Evolutionary conservation across 306 rosid species (phyloP), one percentile per base, ranked within the genome.

Genomic region (Ochetophila trinervis): DNA sequence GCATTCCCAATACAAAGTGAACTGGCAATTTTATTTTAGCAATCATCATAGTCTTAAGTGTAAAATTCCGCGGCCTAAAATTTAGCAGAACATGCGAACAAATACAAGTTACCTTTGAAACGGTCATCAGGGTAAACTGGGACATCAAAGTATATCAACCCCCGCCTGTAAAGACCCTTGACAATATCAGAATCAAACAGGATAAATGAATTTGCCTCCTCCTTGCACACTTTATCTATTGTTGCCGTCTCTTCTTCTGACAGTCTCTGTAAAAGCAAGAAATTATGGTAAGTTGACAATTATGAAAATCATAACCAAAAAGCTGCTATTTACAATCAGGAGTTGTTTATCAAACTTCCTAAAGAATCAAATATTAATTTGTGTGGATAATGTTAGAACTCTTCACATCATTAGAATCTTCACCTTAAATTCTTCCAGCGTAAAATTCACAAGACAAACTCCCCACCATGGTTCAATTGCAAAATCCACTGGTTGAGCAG

Each of bases 371-470:
- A 71, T 50, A 16, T 17, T 65, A 50, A 48, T 68, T 71, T 19
- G 18, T 45, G 76, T 48, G 56, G 62, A 63, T 27, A 56, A 17
- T 54, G 59, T 23, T 40, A 35, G 52, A n/a, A 48, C 34, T 1
- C 24, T 22, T 11, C 12, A 66, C 47, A 18, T 56, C 62, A 64
- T 55, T 56, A 53, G n/a, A 65, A 66, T 44, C 61, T 86, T 63
- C 79, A 91, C 98, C 98, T 92, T 92, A 80, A 92, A 92, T 84
- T 92, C 98, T 70, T 92, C 98, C 83, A 92, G 76, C 18, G 95
- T 92, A 82, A 89, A 89, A 84, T 92, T 92, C 77, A 89, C 98
- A 56, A 92, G 86, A 80, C 89, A 85, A 71, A 92, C 87, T 77
- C 87, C 89, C 98, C 98, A 92, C 98, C 98, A 92, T 27, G 95